A percentile compares a stretch with the other conserved stretches of the same genome.
Conservation (phyloP, 768 basidiomycete genomes). For the Leccinum disarticulatum region DNA sequence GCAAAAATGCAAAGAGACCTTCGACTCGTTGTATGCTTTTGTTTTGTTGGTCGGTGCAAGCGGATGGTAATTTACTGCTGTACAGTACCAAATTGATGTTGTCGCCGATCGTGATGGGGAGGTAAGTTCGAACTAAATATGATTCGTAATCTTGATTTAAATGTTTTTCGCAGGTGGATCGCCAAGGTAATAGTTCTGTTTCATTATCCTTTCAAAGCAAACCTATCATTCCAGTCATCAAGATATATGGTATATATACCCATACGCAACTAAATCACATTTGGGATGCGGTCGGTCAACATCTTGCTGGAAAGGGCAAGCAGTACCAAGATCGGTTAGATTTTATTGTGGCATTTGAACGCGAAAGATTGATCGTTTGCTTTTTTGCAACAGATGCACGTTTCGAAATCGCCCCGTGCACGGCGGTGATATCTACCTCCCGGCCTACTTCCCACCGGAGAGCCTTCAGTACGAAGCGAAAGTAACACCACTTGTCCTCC, state of each 20-base stretch:
- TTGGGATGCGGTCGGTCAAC: conserved; percentile 46
- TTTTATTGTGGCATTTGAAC: background rate
- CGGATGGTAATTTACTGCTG: background rate
- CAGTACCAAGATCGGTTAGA: conserved; percentile 54
- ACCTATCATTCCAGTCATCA: conserved; percentile 36
- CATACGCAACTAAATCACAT: conserved; percentile 47
- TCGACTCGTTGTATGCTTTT: conserved; percentile 46
- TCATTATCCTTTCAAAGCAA: background rate
- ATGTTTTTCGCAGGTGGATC: conserved; percentile 34
- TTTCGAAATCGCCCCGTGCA: conserved; percentile 38
- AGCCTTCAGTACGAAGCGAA: conserved; percentile 17
- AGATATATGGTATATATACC: conserved; percentile 51
- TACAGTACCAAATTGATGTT: conserved; percentile 52
- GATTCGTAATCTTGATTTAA: background rate
- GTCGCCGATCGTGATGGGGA: conserved; percentile 37
- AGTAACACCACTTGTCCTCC: conserved; percentile 32
- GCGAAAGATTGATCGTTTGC: background rate
- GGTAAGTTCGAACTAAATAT: conserved; percentile 18
- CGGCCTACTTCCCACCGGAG: conserved; percentile 52
- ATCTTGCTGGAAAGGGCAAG: conserved; percentile 43
- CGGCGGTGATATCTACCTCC: conserved; percentile 44
- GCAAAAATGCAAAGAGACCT: conserved; percentile 62
- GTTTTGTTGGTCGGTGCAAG: background rate
- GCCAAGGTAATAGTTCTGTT: conserved; percentile 34
- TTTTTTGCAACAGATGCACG: conserved; percentile 39